Evolutionary conservation across 106 monocot species (phyloP), one percentile per base, ranked within the genome.

Genomic region (Iris macrosiphon): DNA sequence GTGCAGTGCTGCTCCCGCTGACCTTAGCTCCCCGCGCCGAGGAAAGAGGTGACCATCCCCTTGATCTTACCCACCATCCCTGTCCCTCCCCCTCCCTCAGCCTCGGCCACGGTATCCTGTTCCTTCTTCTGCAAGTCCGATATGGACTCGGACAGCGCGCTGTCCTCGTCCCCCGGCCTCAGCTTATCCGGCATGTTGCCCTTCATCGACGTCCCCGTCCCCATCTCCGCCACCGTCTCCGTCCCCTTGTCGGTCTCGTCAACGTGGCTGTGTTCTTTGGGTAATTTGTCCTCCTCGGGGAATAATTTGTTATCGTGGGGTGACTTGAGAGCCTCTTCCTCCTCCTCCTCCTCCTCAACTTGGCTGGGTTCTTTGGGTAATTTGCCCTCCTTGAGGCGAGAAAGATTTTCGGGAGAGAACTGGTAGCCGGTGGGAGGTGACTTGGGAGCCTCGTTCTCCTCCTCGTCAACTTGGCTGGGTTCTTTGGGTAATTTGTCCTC

Each of bases 101-200:
- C 24, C 32, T 12, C 25, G 27, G 23, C 52, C 45, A 27, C 27
- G 24, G 8, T 41, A 18, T 37, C 48, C 20, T 65, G 54, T 64
- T 64, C 51, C 52, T 56, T 61, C 52, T 14, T 49, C 10, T 62
- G 62, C 10, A 77, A 34, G 21, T 60, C 86, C 24, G 80, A 67
- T 62, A 86, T 74, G 6, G 71, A 67, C 54, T 78, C 76, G 18
- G 62, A 30, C 45, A 81, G 52, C 6, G 76, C 81, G 46, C 37
- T 67, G 22, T 81, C 75, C 33, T 68, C 81, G 38, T 73, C 77
- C 5, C 77, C 82, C 2, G 83, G 78, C 51, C 58, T 74, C 42
- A 78, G 58, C 62, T 83, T 83, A 43, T 70, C 74, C 15, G 69
- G 44, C 1, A 81, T 31, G 48, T 55, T 76, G 20, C 68, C 76